Evolutionary conservation across 192 early-diverging fungal genomes (phyloP), one percentile per base, ranked within the genome.

Genomic region (Coemansia sp.): DNA sequence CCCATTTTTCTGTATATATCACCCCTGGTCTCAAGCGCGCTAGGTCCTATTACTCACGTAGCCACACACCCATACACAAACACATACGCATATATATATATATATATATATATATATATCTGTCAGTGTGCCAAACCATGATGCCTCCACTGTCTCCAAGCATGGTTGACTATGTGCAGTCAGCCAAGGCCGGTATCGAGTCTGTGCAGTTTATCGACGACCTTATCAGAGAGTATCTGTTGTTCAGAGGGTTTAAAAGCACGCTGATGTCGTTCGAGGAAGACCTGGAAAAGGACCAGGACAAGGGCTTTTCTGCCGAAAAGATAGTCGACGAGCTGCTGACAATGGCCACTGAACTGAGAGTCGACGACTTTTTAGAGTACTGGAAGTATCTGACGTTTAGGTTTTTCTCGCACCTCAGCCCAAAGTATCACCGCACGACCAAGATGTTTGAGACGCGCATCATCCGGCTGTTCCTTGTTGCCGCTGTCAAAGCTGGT

Each of bases 401-500:
- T 22, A 74, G 80, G 34, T 82, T 82, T 52, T 82, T 82, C 29
- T 76, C 74, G 59, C 80, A 76, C 36, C 70, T 82, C n/a, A 82
- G 80, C 55, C 71, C 80, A 55, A 82, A 82, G 64, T 82, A 82
- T 71, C 74, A 76, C 48, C 74, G 80, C 34, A 82, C 80, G 7
- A 76, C 71, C 7, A 50, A 60, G 29, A 82, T 82, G 80, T 82
- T 82, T 69, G 80, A 82, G 40, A 73, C 73, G 69, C 71, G 80
- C 51, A 71, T 82, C 33, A 56, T 82, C n/a, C 64, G 80, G 48
- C 71, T 82, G 57, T 73, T 76, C 20, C 68, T 82, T n/a, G 71
- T 76, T 25, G 73, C 71, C 25, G 80, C 80, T 7, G 48, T 70
- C n/a, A 42, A 60, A 14, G 51, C 56, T 22, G 63, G 40, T 11